Evolutionary conservation across 164 flowering plant species (phyloP).

Genomic region (Pachysandra terminalis): DNA sequence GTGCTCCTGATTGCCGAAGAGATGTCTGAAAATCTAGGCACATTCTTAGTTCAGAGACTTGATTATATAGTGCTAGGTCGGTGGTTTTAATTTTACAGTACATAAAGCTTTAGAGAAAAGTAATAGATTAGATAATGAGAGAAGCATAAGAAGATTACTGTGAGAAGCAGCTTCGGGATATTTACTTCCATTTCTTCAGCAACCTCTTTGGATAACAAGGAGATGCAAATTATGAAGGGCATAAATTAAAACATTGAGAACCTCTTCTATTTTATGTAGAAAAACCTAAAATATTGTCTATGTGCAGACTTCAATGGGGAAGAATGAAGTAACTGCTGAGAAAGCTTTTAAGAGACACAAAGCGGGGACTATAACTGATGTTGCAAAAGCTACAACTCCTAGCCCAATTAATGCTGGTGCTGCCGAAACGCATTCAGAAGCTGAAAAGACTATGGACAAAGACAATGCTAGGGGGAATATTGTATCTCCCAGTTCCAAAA

Average conservation of each 20-base stretch:
- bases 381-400: constrained; percentile 25
- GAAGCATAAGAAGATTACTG: background rate
- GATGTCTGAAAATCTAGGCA: no score
- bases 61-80: no score
- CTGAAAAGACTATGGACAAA: constrained; percentile 31
- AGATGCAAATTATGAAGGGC: no score
- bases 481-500: constrained; percentile 30
- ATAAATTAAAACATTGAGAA: no score
- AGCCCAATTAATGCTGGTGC: constrained; percentile 27
- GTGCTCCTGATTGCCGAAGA: no score
- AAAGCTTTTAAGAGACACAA: constrained; percentile 52
- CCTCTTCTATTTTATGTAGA: no score
- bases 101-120: background rate
- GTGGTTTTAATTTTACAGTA: no score
- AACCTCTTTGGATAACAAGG: no score
- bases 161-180: background rate
- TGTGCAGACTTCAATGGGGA: constrained; percentile 56
- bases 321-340: constrained; percentile 44
- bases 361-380: constrained; percentile 28
- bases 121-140: background rate
- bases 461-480: constrained; percentile 32
- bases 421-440: constrained; percentile 20
- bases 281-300: constrained; percentile 9
- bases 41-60: no score
- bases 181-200: background rate